Conservation (phyloP, 495 filamentous ascomycete genomes). For the Patellaria atrata region DNA sequence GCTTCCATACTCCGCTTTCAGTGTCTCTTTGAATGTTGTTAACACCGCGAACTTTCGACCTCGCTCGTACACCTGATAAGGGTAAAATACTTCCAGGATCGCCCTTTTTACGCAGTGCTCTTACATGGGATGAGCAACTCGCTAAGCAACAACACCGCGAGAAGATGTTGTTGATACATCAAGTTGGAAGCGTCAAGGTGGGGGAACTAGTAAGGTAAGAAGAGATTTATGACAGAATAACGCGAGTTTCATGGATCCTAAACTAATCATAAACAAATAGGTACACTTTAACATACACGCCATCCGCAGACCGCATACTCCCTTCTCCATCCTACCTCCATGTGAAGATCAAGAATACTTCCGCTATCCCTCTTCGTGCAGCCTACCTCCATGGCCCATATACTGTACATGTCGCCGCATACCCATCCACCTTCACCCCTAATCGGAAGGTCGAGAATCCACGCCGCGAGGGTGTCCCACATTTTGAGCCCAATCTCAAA, state of each 20-base stretch:
- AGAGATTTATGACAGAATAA: not conserved
- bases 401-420: conserved; percentile 71
- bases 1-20: no score
- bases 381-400: conserved; percentile 96
- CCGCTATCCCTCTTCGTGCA: conserved; percentile 74
- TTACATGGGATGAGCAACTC: conserved; percentile 16
- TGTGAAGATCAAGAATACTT: conserved; percentile 84
- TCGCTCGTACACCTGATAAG: conserved; percentile 20
- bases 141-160: conserved; percentile 14
- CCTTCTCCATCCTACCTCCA: conserved; percentile 65
- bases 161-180: conserved; percentile 77
- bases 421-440: conserved; percentile 65
- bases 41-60: conserved; percentile 18
- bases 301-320: conserved; percentile 71
- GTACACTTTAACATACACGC: conserved; percentile 89
- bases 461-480: conserved; percentile 49
- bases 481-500: conserved; percentile 93
- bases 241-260: not conserved
- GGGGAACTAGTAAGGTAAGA: conserved; percentile 69
- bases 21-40: conserved; percentile 25
- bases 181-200: conserved; percentile 76
- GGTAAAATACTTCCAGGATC: conserved; percentile 10
- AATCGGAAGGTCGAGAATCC: conserved; percentile 53
- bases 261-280: conserved; percentile 22
- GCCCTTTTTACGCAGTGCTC: conserved; percentile 15